Evolutionary conservation across 257 asterid genomes (phyloP).

Genomic region (Ocimum tenuiflorum): DNA sequence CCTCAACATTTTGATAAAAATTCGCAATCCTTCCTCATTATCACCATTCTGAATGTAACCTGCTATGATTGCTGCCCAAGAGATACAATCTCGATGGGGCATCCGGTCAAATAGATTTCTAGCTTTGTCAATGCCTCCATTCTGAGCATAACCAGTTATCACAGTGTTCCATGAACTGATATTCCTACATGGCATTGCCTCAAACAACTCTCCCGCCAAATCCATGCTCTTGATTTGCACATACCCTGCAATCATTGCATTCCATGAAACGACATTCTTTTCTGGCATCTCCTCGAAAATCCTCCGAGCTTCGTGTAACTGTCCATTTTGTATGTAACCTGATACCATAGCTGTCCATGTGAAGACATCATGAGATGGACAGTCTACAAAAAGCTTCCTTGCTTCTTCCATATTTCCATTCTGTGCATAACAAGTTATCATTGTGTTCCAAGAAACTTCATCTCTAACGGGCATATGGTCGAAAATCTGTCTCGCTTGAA

Average conservation of each 20-base stretch:
- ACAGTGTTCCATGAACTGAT: conserved; percentile 89
- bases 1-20: conserved; percentile 60
- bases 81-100: conserved; percentile 74
- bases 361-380: conserved; percentile 64
- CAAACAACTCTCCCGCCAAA: conserved; percentile 67
- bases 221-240: conserved; percentile 64
- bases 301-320: conserved; percentile 63
- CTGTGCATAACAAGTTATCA: conserved; percentile 78
- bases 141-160: conserved; percentile 83
- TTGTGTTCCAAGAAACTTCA: conserved; percentile 80
- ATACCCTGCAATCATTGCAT: conserved; percentile 88
- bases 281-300: conserved; percentile 72
- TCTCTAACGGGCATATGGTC: conserved; percentile 70
- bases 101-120: conserved; percentile 58
- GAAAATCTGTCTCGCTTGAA: conserved; percentile 59
- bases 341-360: conserved; percentile 92
- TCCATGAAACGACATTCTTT: conserved; percentile 80
- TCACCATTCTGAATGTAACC: conserved; percentile 74
- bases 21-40: conserved; percentile 49
- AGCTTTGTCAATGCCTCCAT: conserved; percentile 52
- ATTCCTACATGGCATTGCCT: conserved; percentile 68
- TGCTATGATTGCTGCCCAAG: conserved; percentile 93
- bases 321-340: conserved; percentile 73
- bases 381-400: conserved; percentile 54
- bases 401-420: conserved; percentile 61